Base-by-base conservation (phyloP, 768 basidiomycete species). In the Panaeolus papilionaceus region DNA sequence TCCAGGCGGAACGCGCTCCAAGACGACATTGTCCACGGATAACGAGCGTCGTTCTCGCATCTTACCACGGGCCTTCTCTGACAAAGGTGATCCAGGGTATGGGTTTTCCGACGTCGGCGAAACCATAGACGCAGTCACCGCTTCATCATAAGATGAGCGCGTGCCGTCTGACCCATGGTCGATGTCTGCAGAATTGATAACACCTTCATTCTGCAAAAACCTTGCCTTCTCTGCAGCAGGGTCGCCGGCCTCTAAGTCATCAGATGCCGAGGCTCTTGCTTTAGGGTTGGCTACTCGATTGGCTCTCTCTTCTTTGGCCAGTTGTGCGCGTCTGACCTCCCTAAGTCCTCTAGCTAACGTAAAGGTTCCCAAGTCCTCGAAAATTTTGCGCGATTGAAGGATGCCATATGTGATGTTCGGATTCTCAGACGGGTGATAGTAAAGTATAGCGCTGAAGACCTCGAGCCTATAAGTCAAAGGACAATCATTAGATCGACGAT, bases 21-120 rank as follows among this genome's bases (percentile, higher is more conserved):
- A 74, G 45, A 78, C 81, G 62, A 84, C 84, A 66, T 79, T 82
- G 66, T 86, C 81, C 28, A 88, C 81, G 39, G 84, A 82, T n/a
- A 83, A 69, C 6, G 88, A 89, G 28, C 86, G 80, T 38, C 91
- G 85, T 72, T 90, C 93, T 70, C 87, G 87, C 92, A 95, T 92
- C 81, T 99, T 99, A 0, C 97, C 97, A 68, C 92, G 83, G 0
- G 88, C 94, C 74, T 97, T 98, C 77, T 96, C 95, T n/a, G 94
- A 94, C 11, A 80, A 68, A 9, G 77, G 74, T 11, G 74, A 76
- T 16, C 75, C 73, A 20, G 78, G 76, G n/a, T 69, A 72, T 1
- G 73, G 74, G 49, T 79, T 80, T 64, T 84, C 82, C 18, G 79
- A 75, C 26, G 80, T 79, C 8, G 88, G 86, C 6, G 83, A 83